Evolutionary conservation across 169 alveolate species (phyloP), one percentile per base, ranked within the genome.

Genomic region (Plasmodium gallinaceum): DNA sequence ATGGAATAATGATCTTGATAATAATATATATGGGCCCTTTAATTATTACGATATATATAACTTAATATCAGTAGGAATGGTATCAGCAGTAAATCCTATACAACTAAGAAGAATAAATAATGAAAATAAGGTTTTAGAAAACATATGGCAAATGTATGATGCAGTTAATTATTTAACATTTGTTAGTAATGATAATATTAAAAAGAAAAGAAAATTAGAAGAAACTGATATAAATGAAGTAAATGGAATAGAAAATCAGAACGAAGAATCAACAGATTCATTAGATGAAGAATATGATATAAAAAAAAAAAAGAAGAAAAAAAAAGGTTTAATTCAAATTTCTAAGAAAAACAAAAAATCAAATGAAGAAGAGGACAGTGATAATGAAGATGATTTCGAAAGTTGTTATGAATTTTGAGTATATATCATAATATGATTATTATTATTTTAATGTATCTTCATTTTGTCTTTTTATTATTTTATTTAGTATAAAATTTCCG

Each of bases 61-160:
- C 54, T 83, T 66, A 18, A 83, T 83, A 66, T 54, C 86, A 26
- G 73, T 70, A 6, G 91, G 91, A 7, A 57, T 48, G 7, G 91
- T 83, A 26, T 68, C 91, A 2, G 91, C 83, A 46, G 62, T 24
- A 69, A 83, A 83, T 10, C 91, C 91, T 22, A 83, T 83, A 24
- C 58, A 20, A 32, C 48, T 83, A 57, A 83, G 91, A 62, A 68
- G 91, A 45, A 70, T 83, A 66, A 83, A 68, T 43, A 83, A 83
- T 32, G 83, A 83, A 57, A 83, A 83, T 32, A 42, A 83, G 45
- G 85, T 83, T 10, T 52, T 83, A 70, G 91, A 83, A 20, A 83
- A 83, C 37, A 66, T 83, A 16, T 83, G 91, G 91, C 91, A 83
- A 48, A 83, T 68, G 80, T 83, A 83, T 39, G 91, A 83, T 26